These are phyloP conservation scores for Botryotinia convoluta DNA, from an alignment of 2,329 filamentous ascomycete genomes.

Conservation along the genomic window DNA sequence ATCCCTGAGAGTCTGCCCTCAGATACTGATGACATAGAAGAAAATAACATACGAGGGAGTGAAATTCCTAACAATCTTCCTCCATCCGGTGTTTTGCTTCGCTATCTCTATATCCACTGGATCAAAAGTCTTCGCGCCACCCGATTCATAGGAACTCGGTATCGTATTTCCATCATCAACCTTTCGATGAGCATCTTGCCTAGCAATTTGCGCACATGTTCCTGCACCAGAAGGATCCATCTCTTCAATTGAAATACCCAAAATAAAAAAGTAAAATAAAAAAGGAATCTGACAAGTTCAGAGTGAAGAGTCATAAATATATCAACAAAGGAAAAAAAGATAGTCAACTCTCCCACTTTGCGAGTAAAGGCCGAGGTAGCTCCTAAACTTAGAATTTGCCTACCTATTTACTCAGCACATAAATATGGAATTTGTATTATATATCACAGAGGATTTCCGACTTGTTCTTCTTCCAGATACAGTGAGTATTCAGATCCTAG, in stretches of 20 bases:
- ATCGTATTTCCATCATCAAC: neutral
- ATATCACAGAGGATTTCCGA: neutral
- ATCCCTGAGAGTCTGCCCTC: neutral
- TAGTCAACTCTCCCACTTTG: neutral
- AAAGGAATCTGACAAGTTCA: neutral
- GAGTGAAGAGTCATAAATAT: neutral
- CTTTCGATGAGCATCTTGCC: neutral
- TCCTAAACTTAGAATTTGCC: neutral
- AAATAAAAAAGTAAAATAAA: no score
- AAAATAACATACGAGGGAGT: constrained; percentile 49
- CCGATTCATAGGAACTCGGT: neutral
- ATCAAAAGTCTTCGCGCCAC: neutral
- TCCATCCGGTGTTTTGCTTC: constrained; percentile 26
- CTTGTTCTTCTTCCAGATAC: neutral
- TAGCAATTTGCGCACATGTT: constrained; percentile 3
- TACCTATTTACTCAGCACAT: neutral
- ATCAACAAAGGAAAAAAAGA: neutral
- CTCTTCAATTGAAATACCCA: neutral
- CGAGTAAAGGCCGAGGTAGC: neutral
- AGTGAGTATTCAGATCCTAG: no score
- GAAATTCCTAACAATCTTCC: constrained; percentile 50
- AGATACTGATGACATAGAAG: neutral
- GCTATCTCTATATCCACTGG: neutral
- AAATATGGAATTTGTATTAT: neutral
- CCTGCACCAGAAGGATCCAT: constrained; percentile 5